These are phyloP conservation scores for Rostrohypoxylon terebratum DNA, from an alignment of 495 filamentous ascomycete species.

Conservation along the genomic window DNA sequence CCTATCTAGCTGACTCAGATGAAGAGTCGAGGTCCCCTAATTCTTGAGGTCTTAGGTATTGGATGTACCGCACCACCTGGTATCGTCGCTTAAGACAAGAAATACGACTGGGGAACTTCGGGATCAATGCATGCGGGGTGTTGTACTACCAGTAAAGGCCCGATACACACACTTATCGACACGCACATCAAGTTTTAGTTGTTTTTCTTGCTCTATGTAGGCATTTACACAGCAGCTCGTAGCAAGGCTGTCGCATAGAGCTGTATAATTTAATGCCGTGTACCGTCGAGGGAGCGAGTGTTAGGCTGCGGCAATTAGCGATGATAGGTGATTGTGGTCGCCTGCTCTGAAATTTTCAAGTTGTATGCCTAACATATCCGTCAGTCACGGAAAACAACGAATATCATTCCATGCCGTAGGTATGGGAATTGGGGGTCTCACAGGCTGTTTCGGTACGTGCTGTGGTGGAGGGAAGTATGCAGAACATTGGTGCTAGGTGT, in stretches of 20 bases:
- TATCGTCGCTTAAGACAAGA: constrained; percentile 12
- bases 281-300: not conserved
- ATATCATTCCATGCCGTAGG: constrained; percentile 9
- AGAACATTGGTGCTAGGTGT: not conserved
- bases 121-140: constrained; percentile 36
- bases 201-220: not conserved
- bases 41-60: not conserved
- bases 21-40: constrained; percentile 9
- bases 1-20: constrained; percentile 52
- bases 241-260: not conserved
- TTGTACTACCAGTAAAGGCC: constrained; percentile 34
- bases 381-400: constrained; percentile 6
- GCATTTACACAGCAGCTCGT: constrained; percentile 18
- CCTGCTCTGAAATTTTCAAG: constrained; percentile 1
- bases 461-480: not conserved
- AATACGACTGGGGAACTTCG: not conserved
- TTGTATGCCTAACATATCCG: not conserved
- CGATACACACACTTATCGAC: constrained; percentile 18
- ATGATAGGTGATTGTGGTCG: not conserved
- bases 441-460: constrained; percentile 1
- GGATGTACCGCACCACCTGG: not conserved
- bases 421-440: constrained; percentile 14
- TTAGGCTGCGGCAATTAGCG: not conserved
- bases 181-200: not conserved
- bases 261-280: not conserved